Evolutionary conservation across 257 asterid genomes (phyloP), one percentile per base, ranked within the genome.

Genomic region (Scutellaria minor): DNA sequence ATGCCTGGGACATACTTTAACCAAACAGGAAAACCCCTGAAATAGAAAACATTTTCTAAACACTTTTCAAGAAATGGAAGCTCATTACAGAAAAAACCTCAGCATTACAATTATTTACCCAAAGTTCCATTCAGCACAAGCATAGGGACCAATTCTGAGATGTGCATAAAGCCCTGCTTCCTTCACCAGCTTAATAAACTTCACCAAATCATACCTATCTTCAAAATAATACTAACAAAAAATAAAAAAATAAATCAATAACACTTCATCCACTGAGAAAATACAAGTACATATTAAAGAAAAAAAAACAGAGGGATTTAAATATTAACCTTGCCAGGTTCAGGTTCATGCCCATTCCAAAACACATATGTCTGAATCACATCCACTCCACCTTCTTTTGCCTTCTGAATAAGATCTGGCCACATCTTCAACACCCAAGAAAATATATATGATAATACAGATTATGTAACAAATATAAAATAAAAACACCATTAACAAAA

Each of bases 261-360:
- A 13, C 6, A 27, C 13, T 61, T 62, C 53, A 67, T 47, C 74
- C 42, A 48, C 48, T 41, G 59, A 74, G 37, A 45, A 42, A 37
- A 60, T n/a, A 53, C 11, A 64, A 5, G 14, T 12, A 24, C 22
- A 66, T 24, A 31, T 51, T 10, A 55, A 59, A 3, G 41, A 12
- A 9, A 42, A 20, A 50, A 18, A 18, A 18, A 18, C 18, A 18
- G 18, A 47, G 51, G 62, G 20, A 57, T 70, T 55, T 52, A 69
- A 73, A 66, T 35, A 78, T 73, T 73, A 75, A 93, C 98, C 82
- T 93, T 91, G 35, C 97, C 97, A 68, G 82, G 96, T 65, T 88
- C 87, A 83, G 99, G 99, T 71, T 94, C 99, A 73, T 94, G 99
- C 40, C 97, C 97, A 83, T 94, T 94, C 99, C 99, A 94, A 68